Conservation (phyloP, 139 green algal genomes). For the Klebsormidium nitens region DNA sequence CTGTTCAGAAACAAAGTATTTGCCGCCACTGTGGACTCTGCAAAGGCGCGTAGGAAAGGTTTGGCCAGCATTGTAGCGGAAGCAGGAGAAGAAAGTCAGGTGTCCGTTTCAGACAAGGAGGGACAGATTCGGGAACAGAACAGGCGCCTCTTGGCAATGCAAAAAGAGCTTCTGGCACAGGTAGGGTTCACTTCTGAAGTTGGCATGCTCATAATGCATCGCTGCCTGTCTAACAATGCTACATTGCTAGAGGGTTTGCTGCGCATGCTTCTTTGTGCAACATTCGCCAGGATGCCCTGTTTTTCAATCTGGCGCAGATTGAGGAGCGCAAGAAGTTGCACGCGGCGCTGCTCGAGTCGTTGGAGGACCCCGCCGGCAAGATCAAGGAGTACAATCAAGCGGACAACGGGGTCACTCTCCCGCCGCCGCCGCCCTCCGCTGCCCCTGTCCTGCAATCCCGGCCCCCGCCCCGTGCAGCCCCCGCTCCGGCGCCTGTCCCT, state of each 20-base stretch:
- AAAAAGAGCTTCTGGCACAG: constrained; percentile 33
- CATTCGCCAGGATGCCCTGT: no score
- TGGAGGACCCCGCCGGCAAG: constrained; percentile 12
- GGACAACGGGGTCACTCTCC: neutral
- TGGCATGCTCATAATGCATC: neutral
- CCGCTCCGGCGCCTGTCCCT: neutral
- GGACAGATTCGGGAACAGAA: constrained; percentile 19
- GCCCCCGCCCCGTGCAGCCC: neutral
- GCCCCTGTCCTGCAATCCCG: neutral
- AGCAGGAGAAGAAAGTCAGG: no score
- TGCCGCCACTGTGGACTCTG: no score
- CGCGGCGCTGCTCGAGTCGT: constrained; percentile 23
- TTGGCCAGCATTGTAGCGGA: no score
- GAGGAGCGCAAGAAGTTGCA: constrained; percentile 41
- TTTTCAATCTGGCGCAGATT: constrained; percentile 25
- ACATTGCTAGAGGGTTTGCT: no score
- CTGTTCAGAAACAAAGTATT: no score
- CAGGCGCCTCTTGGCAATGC: constrained; percentile 27
- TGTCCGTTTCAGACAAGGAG: no score
- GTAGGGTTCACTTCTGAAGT: constrained; percentile 2
- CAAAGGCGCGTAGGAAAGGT: no score
- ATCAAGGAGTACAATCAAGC: constrained; percentile 10
- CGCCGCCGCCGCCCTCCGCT: neutral
- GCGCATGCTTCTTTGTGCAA: no score
- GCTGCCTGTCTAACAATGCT: neutral